Percentiles rank a stretch among this genome's conserved stretches.
These are phyloP conservation scores for Dichotomocladium elegans DNA, from an alignment of 371 early-diverging fungal species.

Conservation along the genomic window DNA sequence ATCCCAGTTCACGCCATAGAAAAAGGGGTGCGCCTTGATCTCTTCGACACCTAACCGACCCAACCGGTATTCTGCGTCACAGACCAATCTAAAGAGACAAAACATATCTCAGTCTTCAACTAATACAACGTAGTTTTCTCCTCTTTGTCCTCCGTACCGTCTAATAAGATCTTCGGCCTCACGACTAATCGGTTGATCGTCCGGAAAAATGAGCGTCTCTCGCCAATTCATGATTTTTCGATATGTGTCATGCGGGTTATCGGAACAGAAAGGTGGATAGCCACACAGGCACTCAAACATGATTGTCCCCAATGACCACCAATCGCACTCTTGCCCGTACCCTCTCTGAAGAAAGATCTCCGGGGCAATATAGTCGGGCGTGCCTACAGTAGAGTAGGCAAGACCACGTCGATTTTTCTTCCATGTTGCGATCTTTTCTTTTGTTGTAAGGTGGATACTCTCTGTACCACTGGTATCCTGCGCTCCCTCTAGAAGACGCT, in stretches of 20 bases:
- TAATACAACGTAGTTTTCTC: not conserved
- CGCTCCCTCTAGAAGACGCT: conserved; percentile 64
- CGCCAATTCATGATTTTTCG: conserved; percentile 96
- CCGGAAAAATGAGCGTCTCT: conserved; percentile 85
- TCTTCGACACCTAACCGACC: conserved; percentile 80
- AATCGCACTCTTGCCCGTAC: conserved; percentile 97
- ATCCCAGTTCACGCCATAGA: conserved; percentile 93
- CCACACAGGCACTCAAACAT: conserved; percentile 97
- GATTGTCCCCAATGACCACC: conserved; percentile 99
- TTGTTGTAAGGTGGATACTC: conserved; percentile 74
- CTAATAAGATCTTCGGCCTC: conserved; percentile 92
- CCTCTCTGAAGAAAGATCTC: conserved; percentile 92
- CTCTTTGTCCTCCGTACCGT: conserved; percentile 33
- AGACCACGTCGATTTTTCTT: conserved; percentile 90
- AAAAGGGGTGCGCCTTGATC: conserved; percentile 94
- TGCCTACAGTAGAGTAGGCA: conserved; percentile 95
- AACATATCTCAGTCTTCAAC: not conserved
- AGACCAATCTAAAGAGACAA: conserved; percentile 61
- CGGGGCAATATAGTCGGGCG: conserved; percentile 97
- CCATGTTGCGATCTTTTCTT: conserved; percentile 93
- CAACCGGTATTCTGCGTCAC: conserved; percentile 80
- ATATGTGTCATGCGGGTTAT: conserved; percentile 94
- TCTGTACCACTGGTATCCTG: conserved; percentile 51
- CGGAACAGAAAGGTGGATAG: conserved; percentile 96
- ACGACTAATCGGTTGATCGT: conserved; percentile 85